Evolutionary conservation across 352 stramenopile genomes (phyloP).

Genomic region (Chrysophaeum taylorii): DNA sequence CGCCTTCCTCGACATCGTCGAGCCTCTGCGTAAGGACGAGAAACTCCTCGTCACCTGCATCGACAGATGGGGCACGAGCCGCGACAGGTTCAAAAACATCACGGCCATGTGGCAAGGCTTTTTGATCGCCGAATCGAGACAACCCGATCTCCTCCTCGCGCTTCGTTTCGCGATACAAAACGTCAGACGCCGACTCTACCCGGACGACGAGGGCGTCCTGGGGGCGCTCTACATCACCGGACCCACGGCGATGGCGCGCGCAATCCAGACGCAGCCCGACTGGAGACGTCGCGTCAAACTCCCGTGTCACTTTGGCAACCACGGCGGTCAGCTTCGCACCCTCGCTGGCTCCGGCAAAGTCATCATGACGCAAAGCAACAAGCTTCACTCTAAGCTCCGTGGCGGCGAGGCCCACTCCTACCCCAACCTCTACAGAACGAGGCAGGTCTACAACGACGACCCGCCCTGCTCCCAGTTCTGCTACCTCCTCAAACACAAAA

Average conservation of each 20-base stretch:
- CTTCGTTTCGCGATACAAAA: neutral
- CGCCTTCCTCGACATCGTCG: neutral
- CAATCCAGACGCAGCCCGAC: neutral
- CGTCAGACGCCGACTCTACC: neutral
- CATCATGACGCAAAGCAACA: neutral
- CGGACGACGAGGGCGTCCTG: neutral
- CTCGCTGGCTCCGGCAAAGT: neutral
- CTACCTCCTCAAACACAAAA: too few species aligned
- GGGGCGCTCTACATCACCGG: neutral
- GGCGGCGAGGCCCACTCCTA: neutral
- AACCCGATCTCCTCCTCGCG: neutral
- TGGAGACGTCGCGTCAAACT: neutral
- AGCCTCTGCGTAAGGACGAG: too few species aligned
- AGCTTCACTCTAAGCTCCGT: neutral
- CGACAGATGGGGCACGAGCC: neutral
- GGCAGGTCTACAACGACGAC: neutral
- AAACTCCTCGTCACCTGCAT: neutral
- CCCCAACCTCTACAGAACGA: neutral
- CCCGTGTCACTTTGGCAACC: neutral
- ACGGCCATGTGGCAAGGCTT: neutral
- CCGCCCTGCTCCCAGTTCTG: too few species aligned
- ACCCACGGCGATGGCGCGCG: neutral
- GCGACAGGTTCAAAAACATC: neutral
- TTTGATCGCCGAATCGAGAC: neutral
- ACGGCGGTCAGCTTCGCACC: neutral